These are phyloP conservation scores for Trichocladium antarcticum DNA, from an alignment of 495 filamentous ascomycete genomes.

Conservation along the genomic window DNA sequence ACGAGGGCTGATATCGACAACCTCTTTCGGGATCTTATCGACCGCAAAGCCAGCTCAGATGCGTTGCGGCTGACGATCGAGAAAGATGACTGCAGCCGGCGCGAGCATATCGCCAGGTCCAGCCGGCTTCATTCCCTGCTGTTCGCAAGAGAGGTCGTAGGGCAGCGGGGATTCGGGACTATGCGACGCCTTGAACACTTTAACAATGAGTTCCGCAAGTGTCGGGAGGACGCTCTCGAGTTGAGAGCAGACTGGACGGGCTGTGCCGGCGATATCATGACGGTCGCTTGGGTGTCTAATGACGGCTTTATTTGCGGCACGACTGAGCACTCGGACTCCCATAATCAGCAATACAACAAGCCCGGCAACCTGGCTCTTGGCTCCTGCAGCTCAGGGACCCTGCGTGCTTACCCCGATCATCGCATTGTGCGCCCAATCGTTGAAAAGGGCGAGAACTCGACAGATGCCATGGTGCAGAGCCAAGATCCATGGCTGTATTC, in stretches of 20 bases:
- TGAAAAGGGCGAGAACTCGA: conserved; percentile 42
- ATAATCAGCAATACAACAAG: conserved; percentile 77
- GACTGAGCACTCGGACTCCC: conserved; percentile 58
- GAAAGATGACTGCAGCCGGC: conserved; percentile 18
- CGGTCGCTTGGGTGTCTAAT: conserved; percentile 45
- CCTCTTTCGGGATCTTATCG: conserved; percentile 26
- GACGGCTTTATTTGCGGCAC: conserved; percentile 52
- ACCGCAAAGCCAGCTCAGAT: conserved; percentile 7
- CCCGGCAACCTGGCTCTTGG: conserved; percentile 67
- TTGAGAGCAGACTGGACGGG: conserved; percentile 40
- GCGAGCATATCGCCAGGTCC: conserved; percentile 18
- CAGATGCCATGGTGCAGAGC: conserved; percentile 46
- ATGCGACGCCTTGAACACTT: conserved; percentile 29
- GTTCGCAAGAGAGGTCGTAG: conserved; percentile 31
- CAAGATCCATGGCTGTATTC: conserved; percentile 62
- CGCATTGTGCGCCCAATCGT: conserved; percentile 46
- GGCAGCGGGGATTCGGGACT: conserved; percentile 23
- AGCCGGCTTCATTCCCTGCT: conserved; percentile 26
- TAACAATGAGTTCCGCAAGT: conserved; percentile 28
- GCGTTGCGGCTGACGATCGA: conserved; percentile 20
- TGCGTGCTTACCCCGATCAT: conserved; percentile 63
- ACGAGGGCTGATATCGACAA: conserved; percentile 22
- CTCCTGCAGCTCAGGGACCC: conserved; percentile 39
- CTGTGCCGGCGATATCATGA: conserved; percentile 49
- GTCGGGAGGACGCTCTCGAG: conserved; percentile 36